Conservation (phyloP, 176 grass and related monocot species). For the Puya raimondii region DNA sequence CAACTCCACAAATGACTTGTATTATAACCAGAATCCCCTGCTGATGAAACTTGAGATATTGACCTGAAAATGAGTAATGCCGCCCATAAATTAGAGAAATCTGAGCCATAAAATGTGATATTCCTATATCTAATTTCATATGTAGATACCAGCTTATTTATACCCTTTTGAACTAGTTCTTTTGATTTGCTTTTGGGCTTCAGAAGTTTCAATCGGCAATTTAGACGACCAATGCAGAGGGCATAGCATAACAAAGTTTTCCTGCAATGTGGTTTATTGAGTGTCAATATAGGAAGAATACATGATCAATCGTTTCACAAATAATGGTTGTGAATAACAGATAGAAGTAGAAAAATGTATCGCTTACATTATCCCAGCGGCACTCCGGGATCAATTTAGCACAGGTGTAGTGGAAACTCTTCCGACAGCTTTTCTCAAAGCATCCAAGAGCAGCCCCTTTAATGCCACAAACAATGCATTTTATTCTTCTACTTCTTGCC, state of each 20-base stretch:
- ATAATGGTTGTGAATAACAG: too few relatives aligned
- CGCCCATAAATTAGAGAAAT: conserved; percentile 14
- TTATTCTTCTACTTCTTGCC: conserved; percentile 78
- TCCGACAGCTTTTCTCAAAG: conserved; percentile 64
- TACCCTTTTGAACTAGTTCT: conserved; percentile 46
- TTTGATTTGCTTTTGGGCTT: conserved; percentile 37
- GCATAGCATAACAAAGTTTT: conserved; percentile 97
- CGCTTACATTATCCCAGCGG: conserved; percentile 84
- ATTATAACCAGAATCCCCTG: conserved; percentile 22
- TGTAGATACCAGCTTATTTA: neutral
- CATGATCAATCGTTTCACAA: too few relatives aligned
- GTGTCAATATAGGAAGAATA: neutral
- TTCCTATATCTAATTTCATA: neutral
- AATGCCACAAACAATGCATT: conserved; percentile 81
- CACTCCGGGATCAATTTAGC: conserved; percentile 80
- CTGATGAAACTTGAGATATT: conserved; percentile 26
- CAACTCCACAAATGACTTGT: conserved; percentile 44
- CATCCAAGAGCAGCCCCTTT: conserved; percentile 96
- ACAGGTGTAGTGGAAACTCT: conserved; percentile 91
- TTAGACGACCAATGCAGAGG: conserved; percentile 56
- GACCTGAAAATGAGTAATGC: conserved; percentile 23
- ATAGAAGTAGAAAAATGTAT: neutral
- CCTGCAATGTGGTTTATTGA: conserved; percentile 30
- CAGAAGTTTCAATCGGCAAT: conserved; percentile 42
- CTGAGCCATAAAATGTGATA: neutral